A percentile compares a stretch with the other conserved stretches of the same genome.
Conservation (phyloP, 2,329 filamentous ascomycete genomes). For the Pseudogymnoascus sp. region DNA sequence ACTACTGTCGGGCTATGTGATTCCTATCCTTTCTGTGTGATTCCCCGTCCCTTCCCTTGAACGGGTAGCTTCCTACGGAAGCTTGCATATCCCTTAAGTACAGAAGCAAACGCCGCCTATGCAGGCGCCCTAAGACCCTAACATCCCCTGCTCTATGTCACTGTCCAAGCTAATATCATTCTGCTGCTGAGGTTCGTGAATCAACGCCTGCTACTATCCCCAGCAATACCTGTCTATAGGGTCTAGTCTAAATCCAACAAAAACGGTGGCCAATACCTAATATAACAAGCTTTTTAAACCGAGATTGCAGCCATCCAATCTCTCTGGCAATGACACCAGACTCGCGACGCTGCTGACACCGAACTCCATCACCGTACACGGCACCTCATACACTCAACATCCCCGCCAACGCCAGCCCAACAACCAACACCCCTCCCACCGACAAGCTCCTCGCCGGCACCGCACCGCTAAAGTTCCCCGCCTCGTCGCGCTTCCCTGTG, state of each 20-base stretch:
- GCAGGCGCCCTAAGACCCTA: too few species aligned
- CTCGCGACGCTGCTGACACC: not conserved
- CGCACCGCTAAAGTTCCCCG: not conserved
- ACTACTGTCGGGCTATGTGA: too few species aligned
- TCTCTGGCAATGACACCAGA: too few species aligned
- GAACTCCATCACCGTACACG: not conserved
- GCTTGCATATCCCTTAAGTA: too few species aligned
- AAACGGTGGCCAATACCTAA: not conserved
- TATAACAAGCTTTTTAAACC: not conserved
- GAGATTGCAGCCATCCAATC: not conserved
- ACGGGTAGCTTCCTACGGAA: too few species aligned
- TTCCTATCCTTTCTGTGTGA: too few species aligned
- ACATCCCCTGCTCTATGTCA: too few species aligned
- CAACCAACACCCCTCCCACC: not conserved
- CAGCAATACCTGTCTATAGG: not conserved
- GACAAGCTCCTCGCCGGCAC: not conserved
- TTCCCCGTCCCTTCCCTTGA: too few species aligned
- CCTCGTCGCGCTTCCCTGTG: not conserved
- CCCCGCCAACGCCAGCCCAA: not conserved
- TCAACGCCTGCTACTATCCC: too few species aligned
- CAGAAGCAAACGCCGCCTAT: too few species aligned
- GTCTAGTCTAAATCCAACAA: not conserved
- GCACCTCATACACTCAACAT: not conserved
- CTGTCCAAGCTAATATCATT: too few species aligned
- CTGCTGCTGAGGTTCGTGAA: too few species aligned